These are phyloP conservation scores for Begonia loranthoides DNA, from an alignment of 306 rosid genomes.

Conservation along the genomic window DNA sequence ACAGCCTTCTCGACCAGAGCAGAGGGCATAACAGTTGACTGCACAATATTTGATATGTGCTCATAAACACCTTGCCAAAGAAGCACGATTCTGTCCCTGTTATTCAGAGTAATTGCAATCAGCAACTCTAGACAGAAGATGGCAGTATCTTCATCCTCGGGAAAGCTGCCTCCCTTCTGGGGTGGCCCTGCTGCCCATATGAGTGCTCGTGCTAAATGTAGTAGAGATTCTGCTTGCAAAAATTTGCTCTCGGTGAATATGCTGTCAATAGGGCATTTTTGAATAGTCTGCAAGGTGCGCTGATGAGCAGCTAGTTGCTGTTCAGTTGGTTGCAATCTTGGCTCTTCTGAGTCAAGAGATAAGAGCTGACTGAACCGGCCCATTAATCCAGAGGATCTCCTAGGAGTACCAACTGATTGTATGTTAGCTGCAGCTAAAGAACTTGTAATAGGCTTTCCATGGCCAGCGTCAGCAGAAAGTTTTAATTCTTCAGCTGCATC, in stretches of 20 bases:
- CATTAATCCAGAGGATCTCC: slow-evolving; percentile 86
- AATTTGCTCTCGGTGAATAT: slow-evolving; percentile 82
- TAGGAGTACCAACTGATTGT: slow-evolving; percentile 64
- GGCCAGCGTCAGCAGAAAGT: slow-evolving; percentile 55
- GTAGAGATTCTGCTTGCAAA: slow-evolving; percentile 74
- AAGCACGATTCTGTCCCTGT: slow-evolving; percentile 75
- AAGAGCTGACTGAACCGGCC: slow-evolving; percentile 88
- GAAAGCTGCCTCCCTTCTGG: slow-evolving; percentile 65
- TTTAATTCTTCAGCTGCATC: slow-evolving; percentile 79
- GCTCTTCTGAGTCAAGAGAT: slow-evolving; percentile 86
- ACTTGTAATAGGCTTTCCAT: slow-evolving; percentile 54
- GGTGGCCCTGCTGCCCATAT: slow-evolving; percentile 82
- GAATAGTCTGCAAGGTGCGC: slow-evolving; percentile 72
- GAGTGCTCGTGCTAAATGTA: slow-evolving; percentile 75
- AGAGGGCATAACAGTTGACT: slow-evolving; percentile 76
- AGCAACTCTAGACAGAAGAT: slow-evolving; percentile 83
- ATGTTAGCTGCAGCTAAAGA: slow-evolving; percentile 63
- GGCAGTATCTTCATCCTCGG: slow-evolving; percentile 90
- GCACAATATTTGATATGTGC: slow-evolving; percentile 78
- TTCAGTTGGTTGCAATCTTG: slow-evolving; percentile 87
- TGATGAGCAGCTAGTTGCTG: slow-evolving; percentile 92
- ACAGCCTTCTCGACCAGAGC: slow-evolving; percentile 89
- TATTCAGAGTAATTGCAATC: slow-evolving; percentile 79
- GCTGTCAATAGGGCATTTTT: slow-evolving; percentile 77
- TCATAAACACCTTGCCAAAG: slow-evolving; percentile 92